Evolutionary conservation across 2,329 filamentous ascomycete species (phyloP), one percentile per base, ranked within the genome.

Genomic region (Aspergillus jensenii): DNA sequence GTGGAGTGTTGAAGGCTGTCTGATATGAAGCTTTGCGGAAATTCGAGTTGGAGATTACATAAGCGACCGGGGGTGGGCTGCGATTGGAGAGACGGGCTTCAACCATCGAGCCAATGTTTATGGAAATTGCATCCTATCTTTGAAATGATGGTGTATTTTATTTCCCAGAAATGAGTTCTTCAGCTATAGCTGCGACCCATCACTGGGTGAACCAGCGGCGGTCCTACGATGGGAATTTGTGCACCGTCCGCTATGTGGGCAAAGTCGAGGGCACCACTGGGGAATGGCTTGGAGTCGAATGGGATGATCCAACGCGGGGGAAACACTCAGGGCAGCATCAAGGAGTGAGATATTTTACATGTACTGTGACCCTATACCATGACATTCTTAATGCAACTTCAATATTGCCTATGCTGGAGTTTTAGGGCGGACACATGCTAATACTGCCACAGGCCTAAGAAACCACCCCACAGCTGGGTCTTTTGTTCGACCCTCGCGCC

Each of bases 221-320:
- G 41, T 96, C 91, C 3, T 96, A 90, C 67, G 87, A 89, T 64
- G 86, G 86, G 33, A 85, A 86, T 19, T 77, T 90, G 43, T 96
- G 93, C 76, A 98, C 93, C 1, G 83, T 98, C 58, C 87, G 91
- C 60, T 98, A 93, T 71, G 77, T 90, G 60, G 95, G 95, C 45
- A 74, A 83, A 35, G 89, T 98, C 7, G 81, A 85, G 51, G 90
- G 89, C 65, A 93, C 91, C 8, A 81, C 84, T 44, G 90, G 91
- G 49, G 80, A 83, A 62, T 98, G 93, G 93, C 83, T 98, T 35
- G 95, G 95, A 47, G 91, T 98, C 48, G 95, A 99, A 82, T 99
- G 95, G 95, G 93, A 98, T 76, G 90, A 97, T 73, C 79, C 87
- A 56, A 82, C 81, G 39, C 84, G 93, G 68, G 95, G 95, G 60